Percentiles rank a stretch among this genome's conserved stretches.
These are phyloP conservation scores for Udeniomyces megalosporus DNA, from an alignment of 768 basidiomycete genomes.

Conservation along the genomic window DNA sequence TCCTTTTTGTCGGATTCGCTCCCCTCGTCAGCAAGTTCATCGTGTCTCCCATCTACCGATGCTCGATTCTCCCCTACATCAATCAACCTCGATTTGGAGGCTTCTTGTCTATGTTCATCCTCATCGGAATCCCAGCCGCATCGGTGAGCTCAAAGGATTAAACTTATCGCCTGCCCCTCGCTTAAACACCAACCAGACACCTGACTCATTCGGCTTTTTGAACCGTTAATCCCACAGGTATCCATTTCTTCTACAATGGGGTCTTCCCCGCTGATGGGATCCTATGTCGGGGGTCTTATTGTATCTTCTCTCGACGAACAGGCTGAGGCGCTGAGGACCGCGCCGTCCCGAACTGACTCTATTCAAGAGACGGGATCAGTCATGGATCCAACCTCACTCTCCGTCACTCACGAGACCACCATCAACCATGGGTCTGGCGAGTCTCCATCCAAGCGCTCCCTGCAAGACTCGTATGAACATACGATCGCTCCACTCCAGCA, in stretches of 20 bases:
- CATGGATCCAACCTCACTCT: too few relatives aligned
- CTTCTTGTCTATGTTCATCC: conserved; percentile 23
- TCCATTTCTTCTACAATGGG: conserved; percentile 34
- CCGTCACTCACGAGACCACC: too few relatives aligned
- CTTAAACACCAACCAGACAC: too few relatives aligned
- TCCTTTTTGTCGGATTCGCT: conserved; percentile 36
- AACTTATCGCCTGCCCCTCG: neutral
- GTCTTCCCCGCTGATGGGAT: conserved; percentile 47
- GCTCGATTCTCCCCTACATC: neutral
- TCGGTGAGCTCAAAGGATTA: conserved; percentile 2
- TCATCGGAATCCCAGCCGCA: conserved; percentile 30
- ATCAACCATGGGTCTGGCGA: too few relatives aligned
- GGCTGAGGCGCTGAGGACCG: neutral
- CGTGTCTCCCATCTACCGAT: conserved; percentile 22
- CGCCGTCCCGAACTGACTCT: too few relatives aligned
- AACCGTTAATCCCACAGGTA: too few relatives aligned
- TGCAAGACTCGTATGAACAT: conserved; percentile 15
- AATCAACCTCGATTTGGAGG: neutral
- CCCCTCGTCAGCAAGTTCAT: conserved; percentile 29
- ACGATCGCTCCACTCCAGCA: conserved; percentile 33
- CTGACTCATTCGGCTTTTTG: neutral
- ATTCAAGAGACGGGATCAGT: too few relatives aligned
- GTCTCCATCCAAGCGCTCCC: neutral
- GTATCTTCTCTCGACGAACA: conserved; percentile 26
- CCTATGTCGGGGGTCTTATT: conserved; percentile 43